Evolutionary conservation across 495 filamentous ascomycete genomes (phyloP).

Genomic region (Cercophora samala): DNA sequence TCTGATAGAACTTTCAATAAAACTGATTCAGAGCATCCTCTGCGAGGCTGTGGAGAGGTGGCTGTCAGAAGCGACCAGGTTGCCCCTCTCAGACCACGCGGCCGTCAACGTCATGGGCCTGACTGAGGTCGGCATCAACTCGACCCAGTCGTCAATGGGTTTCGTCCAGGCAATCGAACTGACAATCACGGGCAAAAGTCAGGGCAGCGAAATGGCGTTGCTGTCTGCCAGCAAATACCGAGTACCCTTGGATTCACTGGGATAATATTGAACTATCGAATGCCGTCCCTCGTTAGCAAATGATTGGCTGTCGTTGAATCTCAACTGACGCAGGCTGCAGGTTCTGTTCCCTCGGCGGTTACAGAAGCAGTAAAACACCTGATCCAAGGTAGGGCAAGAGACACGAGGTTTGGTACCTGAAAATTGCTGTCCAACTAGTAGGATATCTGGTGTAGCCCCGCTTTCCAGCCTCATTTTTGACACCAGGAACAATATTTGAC

Average conservation of each 20-base stretch:
- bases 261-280: not conserved
- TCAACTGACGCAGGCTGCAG: not conserved
- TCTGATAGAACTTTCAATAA: not conserved
- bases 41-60: not conserved
- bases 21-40: not conserved
- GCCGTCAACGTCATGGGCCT: not conserved
- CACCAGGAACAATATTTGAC: not conserved
- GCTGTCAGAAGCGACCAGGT: not conserved
- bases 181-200: not conserved
- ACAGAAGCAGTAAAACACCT: not conserved
- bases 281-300: not conserved
- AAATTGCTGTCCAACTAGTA: not conserved
- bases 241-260: too few species aligned
- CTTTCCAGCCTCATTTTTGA: not conserved
- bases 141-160: not conserved
- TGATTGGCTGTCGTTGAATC: not conserved
- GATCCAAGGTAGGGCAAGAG: not conserved
- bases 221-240: too few species aligned
- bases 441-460: not conserved
- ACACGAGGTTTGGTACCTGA: not conserved
- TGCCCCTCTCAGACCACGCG: not conserved
- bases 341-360: too few species aligned
- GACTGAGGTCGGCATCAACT: not conserved
- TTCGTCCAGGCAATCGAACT: not conserved
- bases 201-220: not conserved